Evolutionary conservation across 306 rosid species (phyloP).

Genomic region (Inga laurina): DNA sequence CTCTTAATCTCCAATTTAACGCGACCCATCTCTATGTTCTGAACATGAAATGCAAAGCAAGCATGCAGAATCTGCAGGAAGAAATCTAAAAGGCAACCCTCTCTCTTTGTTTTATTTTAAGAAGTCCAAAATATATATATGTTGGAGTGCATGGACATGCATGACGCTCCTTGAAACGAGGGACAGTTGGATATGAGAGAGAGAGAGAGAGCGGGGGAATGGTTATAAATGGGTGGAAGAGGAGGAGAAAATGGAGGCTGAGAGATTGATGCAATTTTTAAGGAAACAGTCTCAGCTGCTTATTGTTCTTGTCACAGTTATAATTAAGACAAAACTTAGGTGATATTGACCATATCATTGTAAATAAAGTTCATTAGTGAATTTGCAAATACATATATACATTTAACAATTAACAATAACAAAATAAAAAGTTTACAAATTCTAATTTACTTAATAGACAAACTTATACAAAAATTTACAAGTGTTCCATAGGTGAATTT

Average conservation of each 20-base stretch:
- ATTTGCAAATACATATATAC: too few relatives aligned
- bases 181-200: constrained; percentile 49
- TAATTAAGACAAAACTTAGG: background rate
- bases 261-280: constrained; percentile 49
- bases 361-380: too few relatives aligned
- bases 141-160: constrained; percentile 29
- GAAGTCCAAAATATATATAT: constrained; percentile 9
- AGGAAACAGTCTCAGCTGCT: constrained; percentile 45
- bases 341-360: too few relatives aligned
- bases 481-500: too few relatives aligned
- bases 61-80: constrained; percentile 34
- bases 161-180: constrained; percentile 58
- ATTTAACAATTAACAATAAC: too few relatives aligned
- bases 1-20: constrained; percentile 85
- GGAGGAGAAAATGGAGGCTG: constrained; percentile 56
- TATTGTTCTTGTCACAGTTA: background rate
- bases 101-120: background rate
- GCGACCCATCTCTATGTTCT: constrained; percentile 63
- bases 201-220: constrained; percentile 32
- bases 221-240: constrained; percentile 62
- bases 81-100: constrained; percentile 36
- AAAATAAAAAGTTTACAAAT: too few relatives aligned
- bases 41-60: background rate
- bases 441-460: too few relatives aligned
- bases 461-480: too few relatives aligned